Percentiles rank a stretch among this genome's conserved stretches.
Evolutionary conservation across 495 filamentous ascomycete species (phyloP).

Genomic region (Podospora pseudocomata): DNA sequence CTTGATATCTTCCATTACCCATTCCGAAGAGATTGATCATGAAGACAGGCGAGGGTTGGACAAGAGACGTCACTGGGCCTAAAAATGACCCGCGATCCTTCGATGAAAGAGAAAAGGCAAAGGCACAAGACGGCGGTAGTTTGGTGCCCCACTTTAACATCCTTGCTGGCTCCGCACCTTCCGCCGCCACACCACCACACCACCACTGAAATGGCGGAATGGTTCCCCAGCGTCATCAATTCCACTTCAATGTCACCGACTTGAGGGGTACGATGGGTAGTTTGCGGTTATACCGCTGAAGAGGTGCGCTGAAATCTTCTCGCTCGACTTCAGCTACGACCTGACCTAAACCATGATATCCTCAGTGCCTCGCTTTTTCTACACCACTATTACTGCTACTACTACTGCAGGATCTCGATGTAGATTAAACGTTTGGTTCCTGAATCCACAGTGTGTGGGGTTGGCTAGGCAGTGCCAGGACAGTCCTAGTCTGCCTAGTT

Average conservation of each 20-base stretch:
- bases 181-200: neutral
- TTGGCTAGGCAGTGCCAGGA: neutral
- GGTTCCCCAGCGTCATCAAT: conserved; percentile 1
- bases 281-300: too few species aligned
- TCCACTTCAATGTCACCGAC: neutral
- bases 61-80: conserved; percentile 4
- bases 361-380: too few species aligned
- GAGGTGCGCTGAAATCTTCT: too few species aligned
- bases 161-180: neutral
- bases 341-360: too few species aligned
- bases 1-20: neutral
- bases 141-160: neutral
- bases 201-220: neutral
- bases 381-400: too few species aligned
- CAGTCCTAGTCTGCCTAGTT: too few species aligned
- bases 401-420: neutral
- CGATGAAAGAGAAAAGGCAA: neutral
- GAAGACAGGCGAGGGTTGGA: neutral
- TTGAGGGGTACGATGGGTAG: neutral
- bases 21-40: neutral
- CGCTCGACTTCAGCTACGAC: too few species aligned
- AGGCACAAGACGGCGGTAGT: conserved; percentile 2
- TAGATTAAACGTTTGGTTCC: neutral
- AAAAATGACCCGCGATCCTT: neutral
- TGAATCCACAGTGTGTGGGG: neutral